Evolutionary conservation across 148 eudicot species (phyloP).

Genomic region (Vaccinium vitisidaea): DNA sequence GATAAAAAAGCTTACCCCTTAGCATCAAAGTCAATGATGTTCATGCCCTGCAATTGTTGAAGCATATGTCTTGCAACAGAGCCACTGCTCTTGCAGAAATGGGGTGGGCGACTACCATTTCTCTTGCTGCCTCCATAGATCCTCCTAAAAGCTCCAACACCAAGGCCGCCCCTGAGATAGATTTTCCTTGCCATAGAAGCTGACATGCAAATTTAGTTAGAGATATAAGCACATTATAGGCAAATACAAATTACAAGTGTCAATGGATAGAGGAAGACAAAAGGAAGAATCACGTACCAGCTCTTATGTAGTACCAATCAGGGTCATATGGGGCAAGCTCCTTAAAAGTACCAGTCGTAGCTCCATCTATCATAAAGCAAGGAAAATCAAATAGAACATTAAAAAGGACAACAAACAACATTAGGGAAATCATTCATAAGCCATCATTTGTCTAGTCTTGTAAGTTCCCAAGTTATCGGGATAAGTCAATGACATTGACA

Average conservation of each 20-base stretch:
- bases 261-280: not conserved
- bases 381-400: not conserved
- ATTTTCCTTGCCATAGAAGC: conserved; percentile 91
- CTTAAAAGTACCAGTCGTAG: conserved; percentile 33
- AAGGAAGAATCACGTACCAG: conserved; percentile 14
- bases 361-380: conserved; percentile 36
- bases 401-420: not conserved
- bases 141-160: conserved; percentile 35
- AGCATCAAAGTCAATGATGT: conserved; percentile 62
- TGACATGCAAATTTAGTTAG: conserved; percentile 10
- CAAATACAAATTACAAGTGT: no score
- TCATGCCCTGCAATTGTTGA: conserved; percentile 60
- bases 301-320: conserved; percentile 45
- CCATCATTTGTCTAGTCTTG: not conserved
- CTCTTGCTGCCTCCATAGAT: no score
- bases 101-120: conserved; percentile 55
- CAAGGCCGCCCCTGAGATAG: conserved; percentile 81
- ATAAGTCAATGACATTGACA: not conserved
- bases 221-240: not conserved
- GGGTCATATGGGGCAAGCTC: conserved; percentile 49
- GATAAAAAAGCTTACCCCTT: conserved; percentile 54
- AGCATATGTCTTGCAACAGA: conserved; percentile 78
- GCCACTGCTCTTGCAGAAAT: conserved; percentile 83
- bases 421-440: not conserved
- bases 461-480: not conserved